Evolutionary conservation across 208 protist genomes (phyloP), one percentile per base, ranked within the genome.

Genomic region (Wallacemonas collosoma): DNA sequence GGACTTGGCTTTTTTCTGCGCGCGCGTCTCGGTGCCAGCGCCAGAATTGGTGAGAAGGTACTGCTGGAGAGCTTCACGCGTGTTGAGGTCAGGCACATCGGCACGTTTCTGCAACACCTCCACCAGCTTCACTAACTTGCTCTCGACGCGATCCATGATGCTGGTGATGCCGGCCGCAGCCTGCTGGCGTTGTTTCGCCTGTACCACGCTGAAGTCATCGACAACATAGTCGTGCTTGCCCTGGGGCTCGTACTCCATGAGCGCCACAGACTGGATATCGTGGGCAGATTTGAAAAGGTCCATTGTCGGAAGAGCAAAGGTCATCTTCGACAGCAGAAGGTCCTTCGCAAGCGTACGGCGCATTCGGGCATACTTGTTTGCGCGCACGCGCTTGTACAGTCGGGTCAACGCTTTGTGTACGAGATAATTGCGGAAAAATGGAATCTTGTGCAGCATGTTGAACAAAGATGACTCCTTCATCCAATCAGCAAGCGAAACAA

Each of bases 21-120:
- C 76, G 17, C 83, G 80, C n/a, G 72, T 79, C 39, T 80, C 85
- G 57, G 75, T 74, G 6, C 77, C 83, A 39, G 79, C 75, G 8
- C 54, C 69, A 11, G 88, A 86, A 69, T 93, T 95, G 1, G 91
- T 88, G 35, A 95, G 90, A 39, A 98, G 64, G 72, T 97, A 98
- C 69, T 97, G 93, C 64, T 97, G 91, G 8, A 98, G 85, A 2
- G 92, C 92, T 45, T 97, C 92, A 36, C 83, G 86, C 2, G 94
- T 97, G 77, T 93, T 97, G 17, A 98, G 79, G 76, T 98, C 92
- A 1, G 95, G 95, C 53, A 98, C 91, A 75, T 97, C 89, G 8
- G 95, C 94, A 12, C 93, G 82, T 38, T 79, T 74, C 71, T 93
- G 85, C 50, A 98, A 78, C 5, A 77, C 41, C 39, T 97, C 88